Evolutionary conservation across 345 rosid species (phyloP), one percentile per base, ranked within the genome.

Genomic region (Ricinus communis): DNA sequence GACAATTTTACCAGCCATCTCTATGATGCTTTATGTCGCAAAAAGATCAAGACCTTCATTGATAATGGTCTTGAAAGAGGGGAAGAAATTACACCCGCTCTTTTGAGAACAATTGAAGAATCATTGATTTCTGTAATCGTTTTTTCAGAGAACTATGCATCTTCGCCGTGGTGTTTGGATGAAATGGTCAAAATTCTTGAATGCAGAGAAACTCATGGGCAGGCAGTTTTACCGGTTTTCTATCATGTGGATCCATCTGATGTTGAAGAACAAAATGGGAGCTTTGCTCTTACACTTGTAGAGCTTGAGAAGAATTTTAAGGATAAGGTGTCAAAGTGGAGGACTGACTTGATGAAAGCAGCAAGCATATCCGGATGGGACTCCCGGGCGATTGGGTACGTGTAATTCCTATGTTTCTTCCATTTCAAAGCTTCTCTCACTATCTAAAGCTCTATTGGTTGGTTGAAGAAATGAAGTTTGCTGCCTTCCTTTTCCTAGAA

Each of bases 91-190:
- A 8, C 31, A 30, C 10, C 41, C 14, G 15, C 62, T 18, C 36
- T 58, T 36, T 13, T 58, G 21, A 58, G n/a, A 58, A 36, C 41
- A 58, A 58, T 58, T 58, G 62, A 58, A 58, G 22, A 58, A 24
- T 58, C 62, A 1, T 6, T 30, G 36, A 36, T 31, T 2, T 58
- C 62, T 31, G 11, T 58, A 19, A 58, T 58, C 12, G 30, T 58
- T 36, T 58, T 58, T 22, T 58, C 62, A 0, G 16, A 58, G 30
- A 31, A 31, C 21, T 58, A 58, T 58, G 62, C 62, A 58, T 58
- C 62, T 28, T 58, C 62, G 1, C 41, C 62, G 7, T 58, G 62
- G 41, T 58, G 62, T 21, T 19, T 58, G 43, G 62, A 58, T 58
- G 62, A 58, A 30, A 36, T 58, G 18, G 41, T 30, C 6, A 58